These are phyloP conservation scores for Camellia lanceoleosa DNA, from an alignment of 148 eudicot species.

Conservation along the genomic window DNA sequence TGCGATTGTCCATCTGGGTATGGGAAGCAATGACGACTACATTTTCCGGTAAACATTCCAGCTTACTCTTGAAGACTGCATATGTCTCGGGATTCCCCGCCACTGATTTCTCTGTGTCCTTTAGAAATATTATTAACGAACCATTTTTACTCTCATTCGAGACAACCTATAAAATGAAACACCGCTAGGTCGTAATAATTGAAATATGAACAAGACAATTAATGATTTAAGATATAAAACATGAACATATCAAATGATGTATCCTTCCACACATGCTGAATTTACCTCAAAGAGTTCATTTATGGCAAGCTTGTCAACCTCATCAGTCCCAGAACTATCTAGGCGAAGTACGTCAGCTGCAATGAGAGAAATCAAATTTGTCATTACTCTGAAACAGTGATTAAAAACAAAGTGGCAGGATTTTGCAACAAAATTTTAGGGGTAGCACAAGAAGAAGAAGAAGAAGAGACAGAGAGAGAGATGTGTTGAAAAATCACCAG, in stretches of 20 bases:
- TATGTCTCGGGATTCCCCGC: constrained; percentile 63
- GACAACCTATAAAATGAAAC: constrained; percentile 47
- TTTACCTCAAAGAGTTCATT: constrained; percentile 87
- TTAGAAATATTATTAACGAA: constrained; percentile 66
- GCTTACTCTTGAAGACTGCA: constrained; percentile 54
- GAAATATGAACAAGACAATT: neutral
- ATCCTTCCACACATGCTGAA: neutral
- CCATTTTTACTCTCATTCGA: constrained; percentile 57
- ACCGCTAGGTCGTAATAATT: neutral
- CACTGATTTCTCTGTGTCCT: constrained; percentile 89
- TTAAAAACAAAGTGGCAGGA: neutral
- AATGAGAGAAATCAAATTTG: constrained; percentile 11
- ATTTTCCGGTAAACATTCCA: constrained; percentile 71
- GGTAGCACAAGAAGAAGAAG: neutral
- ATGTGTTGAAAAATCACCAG: constrained; percentile 43
- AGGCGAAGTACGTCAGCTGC: constrained; percentile 73
- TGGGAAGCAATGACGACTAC: constrained; percentile 84
- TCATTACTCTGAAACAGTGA: neutral
- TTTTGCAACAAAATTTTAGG: neutral
- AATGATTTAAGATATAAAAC: neutral
- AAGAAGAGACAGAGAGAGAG: neutral
- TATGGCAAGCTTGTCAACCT: constrained; percentile 66
- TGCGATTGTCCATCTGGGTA: constrained; percentile 73
- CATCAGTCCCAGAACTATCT: constrained; percentile 65
- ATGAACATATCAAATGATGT: neutral